Evolutionary conservation across 208 protist species (phyloP), one percentile per base, ranked within the genome.

Genomic region (Entamoeba histolytica): DNA sequence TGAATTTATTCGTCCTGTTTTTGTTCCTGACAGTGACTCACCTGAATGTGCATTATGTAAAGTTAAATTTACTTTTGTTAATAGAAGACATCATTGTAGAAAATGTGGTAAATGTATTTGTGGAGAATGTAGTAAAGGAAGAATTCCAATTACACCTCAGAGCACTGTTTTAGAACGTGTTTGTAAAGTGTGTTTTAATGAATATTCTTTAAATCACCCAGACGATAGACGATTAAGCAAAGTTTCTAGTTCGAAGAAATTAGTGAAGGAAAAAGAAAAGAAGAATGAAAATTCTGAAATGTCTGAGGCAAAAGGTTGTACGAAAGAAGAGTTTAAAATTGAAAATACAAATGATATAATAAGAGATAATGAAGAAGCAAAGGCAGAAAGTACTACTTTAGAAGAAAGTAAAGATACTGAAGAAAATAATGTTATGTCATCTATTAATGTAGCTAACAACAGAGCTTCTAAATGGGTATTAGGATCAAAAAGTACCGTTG

Each of bases 21-120:
- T 93, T 93, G 52, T 94, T 92, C 78, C 94, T 15, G 94, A 95
- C 31, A 49, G 92, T 6, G 50, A 49, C 6, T 44, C 23, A 23
- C 49, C 28, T 3, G 28, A n/a, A 17, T 95, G 94, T 92, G 61
- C 57, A 28, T 31, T 92, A 28, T 95, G 94, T 92, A 35, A 92
- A n/a, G 19, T 14, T 35, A 23, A 49, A 28, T 95, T 95, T 49
- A 94, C 92, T 49, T 73, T 95, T 23, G 15, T 95, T 3, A 93
- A 93, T 19, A 23, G 94, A 44, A 93, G 94, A 49, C 94, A 95
- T 44, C 94, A 95, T 69, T 95, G 94, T 47, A 93, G 94, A n/a
- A 28, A 91, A 44, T 94, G 93, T 92, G 94, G 94, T 5, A 23
- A 69, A 49, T 35, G 94, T 10, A 55, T 92, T 61, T 95, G 94